These are phyloP conservation scores for Porodaedalea pini DNA, from an alignment of 1,284 basidiomycete genomes.

Conservation along the genomic window DNA sequence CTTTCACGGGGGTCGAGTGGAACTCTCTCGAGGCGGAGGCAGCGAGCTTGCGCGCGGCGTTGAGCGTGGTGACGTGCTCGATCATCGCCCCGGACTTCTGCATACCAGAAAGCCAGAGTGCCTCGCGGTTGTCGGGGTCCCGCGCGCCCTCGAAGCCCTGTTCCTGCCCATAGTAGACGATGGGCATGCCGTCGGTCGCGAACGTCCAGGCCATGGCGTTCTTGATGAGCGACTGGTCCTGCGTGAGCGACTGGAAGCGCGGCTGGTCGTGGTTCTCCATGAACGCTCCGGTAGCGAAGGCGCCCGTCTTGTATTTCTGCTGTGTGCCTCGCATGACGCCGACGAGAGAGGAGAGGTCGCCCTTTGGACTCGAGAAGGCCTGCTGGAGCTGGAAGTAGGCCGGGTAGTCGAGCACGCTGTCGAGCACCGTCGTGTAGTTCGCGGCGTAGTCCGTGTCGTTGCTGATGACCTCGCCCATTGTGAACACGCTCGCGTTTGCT, in stretches of 20 bases:
- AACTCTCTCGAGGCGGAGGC: slow-evolving; percentile 44
- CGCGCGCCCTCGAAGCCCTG: slow-evolving; percentile 43
- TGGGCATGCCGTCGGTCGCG: slow-evolving; percentile 48
- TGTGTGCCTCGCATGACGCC: slow-evolving; percentile 32
- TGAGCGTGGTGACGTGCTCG: slow-evolving; percentile 50
- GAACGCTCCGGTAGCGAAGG: slow-evolving; percentile 37
- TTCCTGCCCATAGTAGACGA: slow-evolving; percentile 56
- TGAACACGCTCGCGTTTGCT: slow-evolving; percentile 36
- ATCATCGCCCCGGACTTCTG: slow-evolving; percentile 48
- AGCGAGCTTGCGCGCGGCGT: slow-evolving; percentile 58
- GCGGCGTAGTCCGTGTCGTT: slow-evolving; percentile 24
- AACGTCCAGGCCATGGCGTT: slow-evolving; percentile 42
- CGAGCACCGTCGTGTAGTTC: slow-evolving; percentile 37
- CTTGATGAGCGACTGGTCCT: slow-evolving; percentile 29
- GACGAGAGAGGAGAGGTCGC: slow-evolving; percentile 35
- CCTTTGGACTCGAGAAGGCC: slow-evolving; percentile 26
- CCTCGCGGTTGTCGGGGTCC: slow-evolving; percentile 57
- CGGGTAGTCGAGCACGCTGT: slow-evolving; percentile 53
- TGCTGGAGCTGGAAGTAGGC: slow-evolving; percentile 44
- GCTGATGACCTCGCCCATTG: slow-evolving; percentile 41
- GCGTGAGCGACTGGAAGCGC: slow-evolving; percentile 31
- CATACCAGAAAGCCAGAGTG: slow-evolving; percentile 61
- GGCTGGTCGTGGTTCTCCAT: slow-evolving; percentile 43
- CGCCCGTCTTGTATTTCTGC: slow-evolving; percentile 32
- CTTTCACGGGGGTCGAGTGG: slow-evolving; percentile 51